Evolutionary conservation across 495 filamentous ascomycete species (phyloP).

Genomic region (Glutinoglossum americanum): DNA sequence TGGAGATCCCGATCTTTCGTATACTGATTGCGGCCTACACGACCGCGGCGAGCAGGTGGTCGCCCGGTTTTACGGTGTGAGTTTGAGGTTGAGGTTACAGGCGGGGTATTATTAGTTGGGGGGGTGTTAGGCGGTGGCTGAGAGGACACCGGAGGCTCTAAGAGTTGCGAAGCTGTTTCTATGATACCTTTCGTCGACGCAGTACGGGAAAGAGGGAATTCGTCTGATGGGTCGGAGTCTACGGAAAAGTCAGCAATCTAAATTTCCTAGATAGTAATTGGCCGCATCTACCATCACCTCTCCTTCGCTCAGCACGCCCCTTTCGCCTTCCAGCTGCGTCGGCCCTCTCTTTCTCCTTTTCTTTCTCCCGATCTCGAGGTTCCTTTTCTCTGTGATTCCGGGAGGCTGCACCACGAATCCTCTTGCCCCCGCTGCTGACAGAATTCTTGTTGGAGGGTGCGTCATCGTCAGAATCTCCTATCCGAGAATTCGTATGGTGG

Average conservation of each 20-base stretch:
- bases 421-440: slow-evolving; percentile 33
- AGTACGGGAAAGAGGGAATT: slow-evolving; percentile 25
- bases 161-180: slow-evolving; percentile 11
- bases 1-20: slow-evolving; percentile 45
- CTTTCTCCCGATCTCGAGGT: slow-evolving; percentile 35
- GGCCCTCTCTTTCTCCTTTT: slow-evolving; percentile 41
- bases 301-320: slow-evolving; percentile 45
- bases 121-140: slow-evolving; percentile 14
- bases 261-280: background rate
- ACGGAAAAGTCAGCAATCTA: slow-evolving; percentile 10
- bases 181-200: slow-evolving; percentile 16
- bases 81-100: slow-evolving; percentile 22
- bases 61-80: slow-evolving; percentile 45
- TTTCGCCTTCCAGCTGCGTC: slow-evolving; percentile 59
- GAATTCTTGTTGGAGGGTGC: slow-evolving; percentile 13
- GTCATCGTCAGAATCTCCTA: slow-evolving; percentile 23
- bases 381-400: slow-evolving; percentile 55
- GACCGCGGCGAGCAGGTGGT: slow-evolving; percentile 38
- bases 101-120: slow-evolving; percentile 20
- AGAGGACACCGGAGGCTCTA: slow-evolving; percentile 19
- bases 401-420: slow-evolving; percentile 38
- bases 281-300: slow-evolving; percentile 46
- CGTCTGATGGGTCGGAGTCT: slow-evolving; percentile 39
- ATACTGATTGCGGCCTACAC: slow-evolving; percentile 72
- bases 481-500: slow-evolving; percentile 45